Evolutionary conservation across 2,329 filamentous ascomycete species (phyloP).

Genomic region (Ophiostoma sp.): DNA sequence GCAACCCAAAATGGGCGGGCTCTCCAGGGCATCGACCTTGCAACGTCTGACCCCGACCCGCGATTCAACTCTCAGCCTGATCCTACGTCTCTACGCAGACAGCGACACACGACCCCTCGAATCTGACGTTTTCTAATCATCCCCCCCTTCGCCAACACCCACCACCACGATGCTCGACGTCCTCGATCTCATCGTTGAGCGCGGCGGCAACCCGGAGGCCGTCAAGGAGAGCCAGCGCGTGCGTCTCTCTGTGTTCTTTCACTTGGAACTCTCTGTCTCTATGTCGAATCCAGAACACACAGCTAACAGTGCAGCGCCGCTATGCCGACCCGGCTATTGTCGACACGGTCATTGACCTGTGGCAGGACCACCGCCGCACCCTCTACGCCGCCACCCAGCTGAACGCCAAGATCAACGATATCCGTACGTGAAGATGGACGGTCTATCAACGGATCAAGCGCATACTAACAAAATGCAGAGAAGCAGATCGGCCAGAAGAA

Average conservation of each 20-base stretch:
- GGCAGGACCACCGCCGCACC: slow-evolving; percentile 73
- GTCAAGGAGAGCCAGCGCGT: slow-evolving; percentile 83
- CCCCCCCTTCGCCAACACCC: background rate
- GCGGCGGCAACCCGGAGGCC: slow-evolving; percentile 83
- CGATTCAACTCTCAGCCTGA: background rate
- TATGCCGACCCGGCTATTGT: slow-evolving; percentile 76
- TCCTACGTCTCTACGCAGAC: background rate
- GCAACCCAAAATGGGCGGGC: background rate
- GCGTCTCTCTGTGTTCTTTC: background rate
- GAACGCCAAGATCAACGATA: slow-evolving; percentile 75
- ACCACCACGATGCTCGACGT: slow-evolving; percentile 47
- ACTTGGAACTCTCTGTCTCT: background rate
- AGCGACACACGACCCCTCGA: background rate
- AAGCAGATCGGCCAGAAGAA: slow-evolving; percentile 56
- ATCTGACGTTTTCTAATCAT: background rate
- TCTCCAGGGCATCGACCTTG: background rate
- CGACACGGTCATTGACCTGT: slow-evolving; percentile 83
- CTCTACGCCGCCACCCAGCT: slow-evolving; percentile 60
- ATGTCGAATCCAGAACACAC: background rate
- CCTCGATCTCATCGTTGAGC: slow-evolving; percentile 73
- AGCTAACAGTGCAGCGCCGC: slow-evolving; percentile 47
- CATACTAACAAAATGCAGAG: slow-evolving; percentile 18
- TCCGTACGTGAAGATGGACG: slow-evolving; percentile 23
- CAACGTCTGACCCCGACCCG: background rate
- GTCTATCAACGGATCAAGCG: fast-evolving